These are phyloP conservation scores for Biscogniauxia marginata DNA, from an alignment of 2,329 filamentous ascomycete species.

Conservation along the genomic window DNA sequence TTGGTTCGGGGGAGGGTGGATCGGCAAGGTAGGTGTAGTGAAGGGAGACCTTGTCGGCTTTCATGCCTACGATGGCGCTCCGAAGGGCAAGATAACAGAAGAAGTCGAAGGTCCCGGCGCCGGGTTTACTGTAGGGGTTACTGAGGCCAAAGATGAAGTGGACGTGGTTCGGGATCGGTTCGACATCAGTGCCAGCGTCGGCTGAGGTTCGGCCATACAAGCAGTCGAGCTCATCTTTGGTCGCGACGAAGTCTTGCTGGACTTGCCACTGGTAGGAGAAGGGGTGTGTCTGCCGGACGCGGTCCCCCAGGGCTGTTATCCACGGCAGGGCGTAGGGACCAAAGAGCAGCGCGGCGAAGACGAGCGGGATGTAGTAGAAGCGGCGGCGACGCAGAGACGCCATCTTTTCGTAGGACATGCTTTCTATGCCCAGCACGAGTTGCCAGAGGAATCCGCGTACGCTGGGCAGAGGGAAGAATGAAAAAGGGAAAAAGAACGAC, in stretches of 20 bases:
- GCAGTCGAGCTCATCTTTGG: slow-evolving; percentile 34
- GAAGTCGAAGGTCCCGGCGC: slow-evolving; percentile 36
- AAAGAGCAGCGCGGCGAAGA: slow-evolving; percentile 21
- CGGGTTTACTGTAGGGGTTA: slow-evolving; percentile 32
- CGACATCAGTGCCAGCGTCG: slow-evolving; percentile 9
- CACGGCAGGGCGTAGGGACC: slow-evolving; percentile 24
- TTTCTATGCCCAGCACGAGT: slow-evolving; percentile 1
- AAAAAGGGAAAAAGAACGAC: background rate
- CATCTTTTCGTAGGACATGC: slow-evolving; percentile 16
- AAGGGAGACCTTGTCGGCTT: slow-evolving; percentile 35
- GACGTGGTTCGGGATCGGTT: slow-evolving; percentile 38
- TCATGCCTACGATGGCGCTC: slow-evolving; percentile 36
- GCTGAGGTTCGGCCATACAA: slow-evolving; percentile 27
- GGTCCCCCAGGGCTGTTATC: slow-evolving; percentile 28
- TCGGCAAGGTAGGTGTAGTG: slow-evolving; percentile 40
- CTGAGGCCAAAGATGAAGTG: slow-evolving; percentile 39
- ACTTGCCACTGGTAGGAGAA: slow-evolving; percentile 35
- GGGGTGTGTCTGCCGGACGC: slow-evolving; percentile 34
- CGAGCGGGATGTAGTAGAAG: slow-evolving; percentile 13
- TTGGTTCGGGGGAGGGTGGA: slow-evolving; percentile 32
- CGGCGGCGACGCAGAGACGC: slow-evolving; percentile 21
- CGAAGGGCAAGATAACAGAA: slow-evolving; percentile 38
- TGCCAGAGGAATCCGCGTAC: no score
- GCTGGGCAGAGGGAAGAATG: no score
- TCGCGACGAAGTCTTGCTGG: slow-evolving; percentile 32